These are phyloP conservation scores for Amaranthus cruentus DNA, from an alignment of 148 eudicot genomes.

Conservation along the genomic window DNA sequence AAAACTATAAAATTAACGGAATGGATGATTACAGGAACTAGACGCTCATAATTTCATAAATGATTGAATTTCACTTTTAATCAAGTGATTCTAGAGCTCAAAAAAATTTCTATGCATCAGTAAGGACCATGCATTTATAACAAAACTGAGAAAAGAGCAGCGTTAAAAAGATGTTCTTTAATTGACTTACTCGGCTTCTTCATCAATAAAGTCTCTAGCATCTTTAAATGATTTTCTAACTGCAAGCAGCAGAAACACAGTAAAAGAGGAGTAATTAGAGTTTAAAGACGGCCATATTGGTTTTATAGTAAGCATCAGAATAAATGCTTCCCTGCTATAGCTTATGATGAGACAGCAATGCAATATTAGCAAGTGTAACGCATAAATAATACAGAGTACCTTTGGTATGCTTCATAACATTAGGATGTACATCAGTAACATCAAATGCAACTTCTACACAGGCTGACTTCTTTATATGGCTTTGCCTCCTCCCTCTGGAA, in stretches of 20 bases:
- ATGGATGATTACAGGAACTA: not conserved
- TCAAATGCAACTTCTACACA: conserved; percentile 15
- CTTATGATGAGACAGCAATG: not conserved
- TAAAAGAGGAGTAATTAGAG: conserved; percentile 15
- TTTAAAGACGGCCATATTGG: not conserved
- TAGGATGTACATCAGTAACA: conserved; percentile 16
- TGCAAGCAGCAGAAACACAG: conserved; percentile 28
- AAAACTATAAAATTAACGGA: not conserved
- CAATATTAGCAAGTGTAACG: not conserved
- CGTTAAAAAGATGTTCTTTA: not conserved
- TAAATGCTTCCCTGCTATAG: conserved; percentile 4
- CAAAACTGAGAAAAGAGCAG: not conserved
- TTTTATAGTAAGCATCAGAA: conserved; percentile 1
- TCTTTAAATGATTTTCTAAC: conserved; percentile 40
- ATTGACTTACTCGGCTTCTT: conserved; percentile 88
- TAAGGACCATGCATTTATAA: not conserved
- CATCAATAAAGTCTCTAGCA: conserved; percentile 65
- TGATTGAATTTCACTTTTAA: not conserved
- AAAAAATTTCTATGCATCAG: not conserved
- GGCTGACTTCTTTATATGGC: conserved; percentile 14
- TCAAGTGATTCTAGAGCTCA: not conserved
- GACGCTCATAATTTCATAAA: not conserved
- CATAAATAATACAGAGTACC: conserved; percentile 30
- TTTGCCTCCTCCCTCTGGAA: conserved; percentile 21
- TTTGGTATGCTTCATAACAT: conserved; percentile 27